These are phyloP conservation scores for Erysimum cheiri DNA, from an alignment of 441 rosid genomes.

Conservation along the genomic window DNA sequence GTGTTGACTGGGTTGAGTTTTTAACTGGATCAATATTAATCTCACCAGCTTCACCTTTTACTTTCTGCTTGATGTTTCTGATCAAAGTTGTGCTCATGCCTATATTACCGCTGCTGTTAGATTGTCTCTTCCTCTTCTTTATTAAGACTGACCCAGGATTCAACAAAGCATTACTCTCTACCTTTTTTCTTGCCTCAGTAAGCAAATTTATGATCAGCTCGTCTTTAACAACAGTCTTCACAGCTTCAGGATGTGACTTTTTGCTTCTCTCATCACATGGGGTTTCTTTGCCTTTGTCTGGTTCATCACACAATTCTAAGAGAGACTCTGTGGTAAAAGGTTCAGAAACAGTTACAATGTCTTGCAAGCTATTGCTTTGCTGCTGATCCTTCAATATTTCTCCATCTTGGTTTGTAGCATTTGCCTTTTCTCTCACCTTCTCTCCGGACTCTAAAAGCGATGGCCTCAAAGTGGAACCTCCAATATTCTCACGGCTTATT, in stretches of 20 bases:
- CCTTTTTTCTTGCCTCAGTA: constrained; percentile 40
- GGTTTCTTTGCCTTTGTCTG: constrained; percentile 38
- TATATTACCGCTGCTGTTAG: constrained; percentile 26
- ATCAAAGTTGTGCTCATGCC: constrained; percentile 34
- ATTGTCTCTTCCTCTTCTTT: constrained; percentile 44
- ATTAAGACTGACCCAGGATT: constrained; percentile 36
- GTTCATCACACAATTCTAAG: constrained; percentile 48
- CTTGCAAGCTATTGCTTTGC: constrained; percentile 30
- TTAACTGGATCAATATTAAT: constrained; percentile 21
- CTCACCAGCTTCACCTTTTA: constrained; percentile 43
- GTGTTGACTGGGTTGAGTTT: constrained; percentile 26
- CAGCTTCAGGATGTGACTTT: constrained; percentile 36
- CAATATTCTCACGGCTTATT: constrained; percentile 34
- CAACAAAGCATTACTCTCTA: constrained; percentile 38
- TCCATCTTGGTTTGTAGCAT: constrained; percentile 42
- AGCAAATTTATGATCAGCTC: constrained; percentile 38
- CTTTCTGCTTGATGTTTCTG: constrained; percentile 43
- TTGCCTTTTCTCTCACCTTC: constrained; percentile 39
- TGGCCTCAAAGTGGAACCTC: constrained; percentile 44
- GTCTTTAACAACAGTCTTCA: constrained; percentile 35
- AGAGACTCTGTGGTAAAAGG: constrained; percentile 50
- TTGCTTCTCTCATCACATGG: constrained; percentile 41
- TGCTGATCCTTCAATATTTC: constrained; percentile 40
- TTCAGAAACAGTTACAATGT: constrained; percentile 41
- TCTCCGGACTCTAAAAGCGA: constrained; percentile 41